Evolutionary conservation across 805 yeast species (phyloP).

Genomic region (Spathaspora sp.): DNA sequence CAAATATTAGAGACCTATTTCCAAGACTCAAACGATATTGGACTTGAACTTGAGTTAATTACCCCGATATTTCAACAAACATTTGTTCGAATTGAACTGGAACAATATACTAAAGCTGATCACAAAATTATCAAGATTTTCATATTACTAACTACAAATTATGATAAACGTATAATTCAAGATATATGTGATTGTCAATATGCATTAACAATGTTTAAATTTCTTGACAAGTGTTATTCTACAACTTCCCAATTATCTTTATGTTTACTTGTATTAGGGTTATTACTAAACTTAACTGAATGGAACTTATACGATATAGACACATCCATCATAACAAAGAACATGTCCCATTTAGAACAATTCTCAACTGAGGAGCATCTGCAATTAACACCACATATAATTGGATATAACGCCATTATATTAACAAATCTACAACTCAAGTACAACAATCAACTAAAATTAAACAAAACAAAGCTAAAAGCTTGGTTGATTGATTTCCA

Average conservation of each 20-base stretch:
- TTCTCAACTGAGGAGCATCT: background rate
- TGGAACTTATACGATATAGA: conserved; percentile 1
- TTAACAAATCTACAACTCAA: conserved; percentile 8
- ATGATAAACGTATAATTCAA: background rate
- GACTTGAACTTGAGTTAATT: background rate
- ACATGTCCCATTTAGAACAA: background rate
- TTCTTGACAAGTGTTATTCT: background rate
- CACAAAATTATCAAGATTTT: conserved; percentile 7
- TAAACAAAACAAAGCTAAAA: background rate
- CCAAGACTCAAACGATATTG: background rate
- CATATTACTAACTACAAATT: conserved; percentile 11
- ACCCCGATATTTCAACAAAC: background rate
- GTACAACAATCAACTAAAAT: background rate
- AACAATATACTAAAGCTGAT: background rate
- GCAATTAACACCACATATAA: conserved; percentile 9
- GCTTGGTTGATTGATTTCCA: background rate
- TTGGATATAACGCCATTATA: conserved; percentile 15
- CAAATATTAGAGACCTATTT: background rate
- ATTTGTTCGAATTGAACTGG: background rate
- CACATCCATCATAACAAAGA: background rate
- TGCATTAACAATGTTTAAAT: background rate
- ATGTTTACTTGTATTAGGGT: conserved; percentile 4
- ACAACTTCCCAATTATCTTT: background rate
- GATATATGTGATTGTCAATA: background rate
- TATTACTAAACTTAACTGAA: conserved; percentile 10